A percentile compares a stretch with the other conserved stretches of the same genome.
These are phyloP conservation scores for Aurinia saxatilis DNA, from an alignment of 345 rosid species.

Conservation along the genomic window DNA sequence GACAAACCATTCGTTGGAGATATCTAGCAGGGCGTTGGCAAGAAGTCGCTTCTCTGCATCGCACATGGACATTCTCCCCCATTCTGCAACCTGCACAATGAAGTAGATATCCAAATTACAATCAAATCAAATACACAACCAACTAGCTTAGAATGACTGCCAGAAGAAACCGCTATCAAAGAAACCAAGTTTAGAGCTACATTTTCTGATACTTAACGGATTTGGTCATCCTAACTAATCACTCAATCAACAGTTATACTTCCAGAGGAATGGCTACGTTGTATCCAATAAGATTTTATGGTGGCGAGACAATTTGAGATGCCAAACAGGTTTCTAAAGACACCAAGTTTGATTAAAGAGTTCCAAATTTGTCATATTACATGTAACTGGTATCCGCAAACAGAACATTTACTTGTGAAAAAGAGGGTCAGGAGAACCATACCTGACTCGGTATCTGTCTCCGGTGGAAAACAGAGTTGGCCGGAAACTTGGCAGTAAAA, in stretches of 20 bases:
- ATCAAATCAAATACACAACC: not conserved
- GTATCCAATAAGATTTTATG: not conserved
- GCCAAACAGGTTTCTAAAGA: not conserved
- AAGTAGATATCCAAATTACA: constrained; percentile 6
- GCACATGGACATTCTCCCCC: constrained; percentile 98
- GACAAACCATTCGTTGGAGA: constrained; percentile 79
- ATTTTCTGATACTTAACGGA: not conserved
- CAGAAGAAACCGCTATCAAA: not conserved
- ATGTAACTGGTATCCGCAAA: not conserved
- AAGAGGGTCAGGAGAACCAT: not conserved
- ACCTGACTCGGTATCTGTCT: constrained; percentile 95
- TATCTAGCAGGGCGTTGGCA: constrained; percentile 85
- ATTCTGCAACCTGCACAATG: constrained; percentile 57
- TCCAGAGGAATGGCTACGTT: not conserved
- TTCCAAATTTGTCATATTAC: not conserved
- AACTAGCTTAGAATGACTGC: not conserved
- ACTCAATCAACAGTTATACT: not conserved
- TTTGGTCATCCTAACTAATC: not conserved
- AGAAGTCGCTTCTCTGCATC: constrained; percentile 91
- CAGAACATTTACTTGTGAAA: not conserved
- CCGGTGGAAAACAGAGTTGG: constrained; percentile 54
- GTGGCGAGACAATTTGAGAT: not conserved
- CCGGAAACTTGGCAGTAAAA: constrained; percentile 45
- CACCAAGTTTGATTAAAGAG: not conserved
- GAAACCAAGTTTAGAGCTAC: not conserved